Evolutionary conservation across 2,329 filamentous ascomycete species (phyloP).

Genomic region (Diaporthe vaccinii): DNA sequence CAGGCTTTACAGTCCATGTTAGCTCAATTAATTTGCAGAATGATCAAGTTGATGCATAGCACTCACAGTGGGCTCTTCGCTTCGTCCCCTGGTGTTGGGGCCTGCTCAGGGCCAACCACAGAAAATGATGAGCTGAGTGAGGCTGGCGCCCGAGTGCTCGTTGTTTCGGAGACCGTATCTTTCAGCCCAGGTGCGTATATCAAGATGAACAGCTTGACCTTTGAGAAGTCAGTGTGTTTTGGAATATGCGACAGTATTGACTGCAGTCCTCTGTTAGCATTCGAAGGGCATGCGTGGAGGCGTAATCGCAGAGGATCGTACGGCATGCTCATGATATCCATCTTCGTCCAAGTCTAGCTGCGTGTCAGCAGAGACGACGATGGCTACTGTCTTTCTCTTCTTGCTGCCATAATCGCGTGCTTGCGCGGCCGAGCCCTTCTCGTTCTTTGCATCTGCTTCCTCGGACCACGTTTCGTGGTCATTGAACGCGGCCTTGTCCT

Average conservation of each 20-base stretch:
- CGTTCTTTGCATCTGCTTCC: conserved; percentile 80
- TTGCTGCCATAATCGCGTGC: conserved; percentile 54
- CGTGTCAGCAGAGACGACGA: conserved; percentile 87
- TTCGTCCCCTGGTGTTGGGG: conserved; percentile 76
- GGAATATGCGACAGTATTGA: conserved; percentile 92
- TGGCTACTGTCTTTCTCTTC: conserved; percentile 82
- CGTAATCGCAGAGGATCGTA: conserved; percentile 60
- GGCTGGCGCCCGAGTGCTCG: conserved; percentile 69
- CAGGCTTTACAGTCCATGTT: conserved; percentile 51
- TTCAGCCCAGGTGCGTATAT: conserved; percentile 89
- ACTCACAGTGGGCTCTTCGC: conserved; percentile 69
- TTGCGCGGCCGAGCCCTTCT: conserved; percentile 54
- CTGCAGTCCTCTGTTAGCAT: conserved; percentile 56
- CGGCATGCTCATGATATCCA: conserved; percentile 81
- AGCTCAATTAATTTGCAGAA: not conserved
- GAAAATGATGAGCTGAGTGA: conserved; percentile 87
- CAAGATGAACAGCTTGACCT: conserved; percentile 85
- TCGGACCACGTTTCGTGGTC: conserved; percentile 95
- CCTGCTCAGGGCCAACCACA: conserved; percentile 83
- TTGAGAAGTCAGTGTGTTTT: conserved; percentile 78
- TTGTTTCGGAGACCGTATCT: conserved; percentile 69
- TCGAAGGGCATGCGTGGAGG: not conserved
- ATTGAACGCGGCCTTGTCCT: conserved; percentile 82
- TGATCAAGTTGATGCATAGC: conserved; percentile 1
- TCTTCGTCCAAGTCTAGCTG: conserved; percentile 71